A percentile compares a stretch with the other conserved stretches of the same genome.
phyloP scores from a whole-genome alignment of 2,329 filamentous ascomycete species.

The Pyrenochaeta sp. region DNA sequence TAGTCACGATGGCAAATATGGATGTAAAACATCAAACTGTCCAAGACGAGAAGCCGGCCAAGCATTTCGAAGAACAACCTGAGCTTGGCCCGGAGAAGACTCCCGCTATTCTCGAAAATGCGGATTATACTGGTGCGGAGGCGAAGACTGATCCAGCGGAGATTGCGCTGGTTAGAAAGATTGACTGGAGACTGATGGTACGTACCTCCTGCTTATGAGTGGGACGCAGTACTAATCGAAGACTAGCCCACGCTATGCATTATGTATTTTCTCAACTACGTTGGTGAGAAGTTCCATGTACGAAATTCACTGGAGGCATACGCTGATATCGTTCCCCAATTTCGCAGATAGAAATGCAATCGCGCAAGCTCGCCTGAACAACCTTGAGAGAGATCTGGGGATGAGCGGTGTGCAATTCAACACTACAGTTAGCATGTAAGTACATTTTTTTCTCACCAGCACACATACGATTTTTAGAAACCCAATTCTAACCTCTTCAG shows the following conservation, averaged over 20 bases:
- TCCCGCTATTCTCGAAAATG: constrained; percentile 18
- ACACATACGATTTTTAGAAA: neutral
- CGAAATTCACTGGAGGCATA: neutral
- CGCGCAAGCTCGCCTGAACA: constrained; percentile 69
- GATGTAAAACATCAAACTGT: constrained; percentile 14
- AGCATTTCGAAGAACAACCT: constrained; percentile 29
- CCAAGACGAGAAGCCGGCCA: constrained; percentile 25
- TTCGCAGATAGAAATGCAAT: constrained; percentile 68
- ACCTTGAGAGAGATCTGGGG: constrained; percentile 63
- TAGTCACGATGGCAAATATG: constrained; percentile 1
- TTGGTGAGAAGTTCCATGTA: constrained; percentile 1
- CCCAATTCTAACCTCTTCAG: constrained; percentile 11
- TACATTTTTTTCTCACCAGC: neutral
- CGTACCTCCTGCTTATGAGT: neutral
- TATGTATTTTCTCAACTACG: constrained; percentile 55
- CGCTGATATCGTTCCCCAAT: neutral
- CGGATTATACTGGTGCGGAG: constrained; percentile 42
- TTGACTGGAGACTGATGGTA: constrained; percentile 45
- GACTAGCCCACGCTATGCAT: constrained; percentile 50
- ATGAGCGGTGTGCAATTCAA: constrained; percentile 40
- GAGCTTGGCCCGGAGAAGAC: constrained; percentile 27
- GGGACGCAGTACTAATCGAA: neutral
- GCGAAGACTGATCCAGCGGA: constrained; percentile 44
- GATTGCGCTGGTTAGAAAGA: constrained; percentile 44
- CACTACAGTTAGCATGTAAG: constrained; percentile 59